Base-by-base conservation (phyloP, 352 stramenopile species). In the Phytophthora kernoviae region DNA sequence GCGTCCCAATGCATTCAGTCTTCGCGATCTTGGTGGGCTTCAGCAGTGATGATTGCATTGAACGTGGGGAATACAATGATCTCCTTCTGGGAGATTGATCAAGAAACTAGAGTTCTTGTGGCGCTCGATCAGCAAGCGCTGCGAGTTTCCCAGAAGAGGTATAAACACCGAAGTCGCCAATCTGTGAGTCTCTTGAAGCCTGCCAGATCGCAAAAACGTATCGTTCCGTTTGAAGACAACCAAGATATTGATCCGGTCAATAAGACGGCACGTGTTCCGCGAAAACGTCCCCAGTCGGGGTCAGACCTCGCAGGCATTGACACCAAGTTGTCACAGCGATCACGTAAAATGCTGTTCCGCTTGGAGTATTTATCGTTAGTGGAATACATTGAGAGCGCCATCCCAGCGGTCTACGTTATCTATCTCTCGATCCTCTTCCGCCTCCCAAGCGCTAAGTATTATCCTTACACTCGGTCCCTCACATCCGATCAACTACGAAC, bases 371-470 rank as follows among this genome's bases (percentile, higher is more conserved):
- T 60, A 10, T 22, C 53, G 3, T 32, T 67, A 22, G 36, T 44
- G 4, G 49, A 62, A 44, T 67, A 67, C 42, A 55, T 71, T 52
- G 50, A 59, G 47, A 58, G 50, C 30, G 30, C 40, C 3, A 53
- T 71, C 7, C 62, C 50, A 32, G 12, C 61, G 5, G 2, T 67
- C 18, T 62, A 59, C 47, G 20, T 54, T 15, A 18, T 47, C 17
- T 67, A 56, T 26, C 8, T 61, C 5, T 54, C 21, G 22, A 46
- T 50, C 20, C 49, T 71, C 2, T 48, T 26, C 4, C 20, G 48
- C 4, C 49, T 70, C 15, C 55, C 56, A 5, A 66, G 65, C 33
- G 47, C 54, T 8, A 33, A 49, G 9, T 68, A 63, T 46, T 68
- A 63, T 36, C 18, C 59, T 5, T 39, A 49, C 1, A 47, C 54